Evolutionary conservation across 2,329 filamentous ascomycete species (phyloP), one percentile per base, ranked within the genome.

Genomic region (Ramichloridium luteum): DNA sequence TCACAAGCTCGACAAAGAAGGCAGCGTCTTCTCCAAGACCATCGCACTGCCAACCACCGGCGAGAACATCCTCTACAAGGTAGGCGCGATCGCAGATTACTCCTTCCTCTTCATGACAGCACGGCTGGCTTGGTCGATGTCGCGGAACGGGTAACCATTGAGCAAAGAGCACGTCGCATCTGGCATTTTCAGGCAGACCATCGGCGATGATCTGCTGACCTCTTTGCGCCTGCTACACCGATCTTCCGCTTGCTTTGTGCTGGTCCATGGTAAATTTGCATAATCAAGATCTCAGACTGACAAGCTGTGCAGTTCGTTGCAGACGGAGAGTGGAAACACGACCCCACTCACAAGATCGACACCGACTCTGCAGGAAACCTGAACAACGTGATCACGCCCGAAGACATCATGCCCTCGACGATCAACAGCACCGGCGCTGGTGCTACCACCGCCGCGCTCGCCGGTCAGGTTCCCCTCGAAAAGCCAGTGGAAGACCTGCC

Each of bases 1-100:
- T 35, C 73, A 88, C 57, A 73, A 80, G 64, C 71, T 98, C 36
- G 76, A 85, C 28, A 84, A 83, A 62, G 68, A 74, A 25, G 80
- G 71, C 53, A 66, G 74, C 29, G 56, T 58, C 48, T 93, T 92
- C 59, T 68, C 80, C 60, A 93, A 93, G 67, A 73, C 74, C 18
- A 84, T 98, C 38, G 64, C 72, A 32, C 67, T 96, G 18, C 66
- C 78, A 61, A 65, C 11, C 62, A 65, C 35, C 12, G 36, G 18
- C 29, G 65, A 77, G 42, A 93, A 90, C 64, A 78, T 93, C 47
- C 77, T 78, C 54, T 98, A 94, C 75, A 98, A 98, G 83, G 88
- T 93, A 65, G 44, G 70, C 50, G 16, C 28, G 11, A 10, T 13
- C 25, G n/a, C n/a, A n/a, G n/a, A n/a, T n/a, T n/a, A n/a, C n/a